A percentile compares a stretch with the other conserved stretches of the same genome.
These are phyloP conservation scores for Heterobasidion annosum DNA, from an alignment of 1,284 basidiomycete species.

Conservation along the genomic window DNA sequence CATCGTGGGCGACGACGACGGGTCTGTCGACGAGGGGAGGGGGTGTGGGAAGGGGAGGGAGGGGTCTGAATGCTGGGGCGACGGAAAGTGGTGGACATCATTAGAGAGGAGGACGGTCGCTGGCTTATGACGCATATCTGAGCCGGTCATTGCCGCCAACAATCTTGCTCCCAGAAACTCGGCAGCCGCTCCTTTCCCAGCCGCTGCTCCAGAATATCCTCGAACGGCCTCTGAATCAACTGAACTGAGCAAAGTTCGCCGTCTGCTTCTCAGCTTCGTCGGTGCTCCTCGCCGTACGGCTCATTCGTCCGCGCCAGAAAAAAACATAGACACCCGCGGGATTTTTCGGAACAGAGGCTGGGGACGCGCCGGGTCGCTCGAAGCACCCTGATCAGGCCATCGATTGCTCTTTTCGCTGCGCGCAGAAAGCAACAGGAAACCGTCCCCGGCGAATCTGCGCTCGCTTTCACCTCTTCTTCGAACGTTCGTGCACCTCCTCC, in stretches of 20 bases:
- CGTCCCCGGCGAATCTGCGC: background rate
- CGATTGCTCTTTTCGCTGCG: background rate
- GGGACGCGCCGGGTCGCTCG: too few species aligned
- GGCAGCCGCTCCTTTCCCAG: background rate
- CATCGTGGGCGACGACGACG: constrained; percentile 30
- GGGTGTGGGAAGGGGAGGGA: background rate
- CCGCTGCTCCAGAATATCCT: too few species aligned
- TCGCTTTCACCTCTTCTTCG: background rate
- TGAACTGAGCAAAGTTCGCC: too few species aligned
- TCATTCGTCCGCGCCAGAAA: background rate
- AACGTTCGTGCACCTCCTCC: background rate
- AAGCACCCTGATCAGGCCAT: background rate
- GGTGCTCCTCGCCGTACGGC: background rate
- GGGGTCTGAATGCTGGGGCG: background rate
- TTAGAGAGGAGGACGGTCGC: background rate
- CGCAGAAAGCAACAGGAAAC: background rate
- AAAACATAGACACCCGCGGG: background rate
- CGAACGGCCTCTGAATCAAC: too few species aligned
- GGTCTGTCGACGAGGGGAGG: constrained; percentile 3
- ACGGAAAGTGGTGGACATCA: background rate
- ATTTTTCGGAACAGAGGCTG: background rate
- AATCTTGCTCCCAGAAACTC: background rate
- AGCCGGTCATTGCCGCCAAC: background rate
- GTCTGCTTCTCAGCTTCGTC: too few species aligned
- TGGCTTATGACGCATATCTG: background rate